These are phyloP conservation scores for Otatea glauca DNA, from an alignment of 176 grass and related monocot species.

Conservation along the genomic window DNA sequence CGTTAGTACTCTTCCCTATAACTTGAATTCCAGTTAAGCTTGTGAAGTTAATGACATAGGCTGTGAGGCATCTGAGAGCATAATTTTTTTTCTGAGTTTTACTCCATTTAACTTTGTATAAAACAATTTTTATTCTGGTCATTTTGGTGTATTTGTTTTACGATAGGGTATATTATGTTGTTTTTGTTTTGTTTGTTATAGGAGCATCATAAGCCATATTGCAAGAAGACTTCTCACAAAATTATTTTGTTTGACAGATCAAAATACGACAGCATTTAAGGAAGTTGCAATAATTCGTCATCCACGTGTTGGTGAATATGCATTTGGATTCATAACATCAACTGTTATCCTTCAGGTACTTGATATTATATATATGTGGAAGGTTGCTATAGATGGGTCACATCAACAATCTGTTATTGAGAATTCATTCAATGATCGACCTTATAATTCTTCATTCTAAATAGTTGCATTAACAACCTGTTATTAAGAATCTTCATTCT, in stretches of 20 bases:
- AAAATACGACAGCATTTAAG: slow-evolving; percentile 99
- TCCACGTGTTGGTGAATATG: slow-evolving; percentile 96
- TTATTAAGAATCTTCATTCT: too few relatives aligned
- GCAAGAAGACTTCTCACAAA: slow-evolving; percentile 15
- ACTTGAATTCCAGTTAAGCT: slow-evolving; percentile 6
- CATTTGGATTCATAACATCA: slow-evolving; percentile 99
- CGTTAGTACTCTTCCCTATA: background rate
- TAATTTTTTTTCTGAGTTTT: background rate
- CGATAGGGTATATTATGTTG: background rate
- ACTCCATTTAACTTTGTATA: background rate
- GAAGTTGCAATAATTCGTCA: slow-evolving; percentile 99
- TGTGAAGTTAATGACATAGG: background rate
- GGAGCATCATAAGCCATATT: background rate
- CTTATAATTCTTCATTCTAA: too few relatives aligned
- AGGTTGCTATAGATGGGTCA: background rate
- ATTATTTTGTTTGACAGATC: slow-evolving; percentile 67
- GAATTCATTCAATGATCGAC: background rate
- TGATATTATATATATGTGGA: slow-evolving; percentile 23
- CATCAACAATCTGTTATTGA: background rate
- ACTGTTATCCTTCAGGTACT: slow-evolving; percentile 91
- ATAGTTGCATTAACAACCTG: too few relatives aligned
- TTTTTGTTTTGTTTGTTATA: slow-evolving; percentile 3
- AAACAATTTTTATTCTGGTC: background rate
- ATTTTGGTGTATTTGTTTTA: background rate
- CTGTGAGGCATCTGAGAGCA: background rate